Evolutionary conservation across 2,329 filamentous ascomycete species (phyloP).

Genomic region (Botrytis pseudocinerea): DNA sequence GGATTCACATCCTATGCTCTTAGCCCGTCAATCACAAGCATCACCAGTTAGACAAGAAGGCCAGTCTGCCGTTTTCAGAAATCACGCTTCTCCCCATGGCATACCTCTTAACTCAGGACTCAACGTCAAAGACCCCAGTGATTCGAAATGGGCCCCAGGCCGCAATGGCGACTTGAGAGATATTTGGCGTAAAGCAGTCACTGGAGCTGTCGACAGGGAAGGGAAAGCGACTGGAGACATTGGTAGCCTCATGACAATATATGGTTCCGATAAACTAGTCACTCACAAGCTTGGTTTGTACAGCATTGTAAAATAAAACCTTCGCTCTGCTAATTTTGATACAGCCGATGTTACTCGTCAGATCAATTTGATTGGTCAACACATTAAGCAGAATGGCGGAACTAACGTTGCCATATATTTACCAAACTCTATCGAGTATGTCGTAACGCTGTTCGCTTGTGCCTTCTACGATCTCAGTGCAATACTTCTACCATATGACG

Average conservation of each 20-base stretch:
- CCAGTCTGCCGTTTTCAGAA: conserved; percentile 83
- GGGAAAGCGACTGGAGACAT: conserved; percentile 59
- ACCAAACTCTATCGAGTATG: conserved; percentile 87
- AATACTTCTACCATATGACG: conserved; percentile 82
- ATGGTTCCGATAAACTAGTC: conserved; percentile 71
- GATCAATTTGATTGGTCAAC: conserved; percentile 82
- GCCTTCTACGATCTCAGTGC: conserved; percentile 80
- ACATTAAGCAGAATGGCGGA: conserved; percentile 69
- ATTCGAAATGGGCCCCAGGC: conserved; percentile 79
- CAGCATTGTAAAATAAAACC: background rate
- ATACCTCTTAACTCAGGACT: conserved; percentile 76
- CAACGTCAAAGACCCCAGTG: conserved; percentile 77
- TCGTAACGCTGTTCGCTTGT: conserved; percentile 81
- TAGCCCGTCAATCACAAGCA: conserved; percentile 78
- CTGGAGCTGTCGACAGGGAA: conserved; percentile 63
- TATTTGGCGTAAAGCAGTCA: conserved; percentile 76
- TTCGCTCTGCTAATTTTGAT: conserved; percentile 30
- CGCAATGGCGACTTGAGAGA: conserved; percentile 88
- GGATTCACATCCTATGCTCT: conserved; percentile 87
- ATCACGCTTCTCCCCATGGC: conserved; percentile 81
- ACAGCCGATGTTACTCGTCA: conserved; percentile 74
- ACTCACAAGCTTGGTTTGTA: conserved; percentile 66
- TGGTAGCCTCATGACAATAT: conserved; percentile 75
- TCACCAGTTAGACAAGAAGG: conserved; percentile 79
- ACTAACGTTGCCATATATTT: conserved; percentile 85